A percentile compares a stretch with the other conserved stretches of the same genome.
Conservation (phyloP, 2,329 filamentous ascomycete species). For the Cercospora brassicicola region DNA sequence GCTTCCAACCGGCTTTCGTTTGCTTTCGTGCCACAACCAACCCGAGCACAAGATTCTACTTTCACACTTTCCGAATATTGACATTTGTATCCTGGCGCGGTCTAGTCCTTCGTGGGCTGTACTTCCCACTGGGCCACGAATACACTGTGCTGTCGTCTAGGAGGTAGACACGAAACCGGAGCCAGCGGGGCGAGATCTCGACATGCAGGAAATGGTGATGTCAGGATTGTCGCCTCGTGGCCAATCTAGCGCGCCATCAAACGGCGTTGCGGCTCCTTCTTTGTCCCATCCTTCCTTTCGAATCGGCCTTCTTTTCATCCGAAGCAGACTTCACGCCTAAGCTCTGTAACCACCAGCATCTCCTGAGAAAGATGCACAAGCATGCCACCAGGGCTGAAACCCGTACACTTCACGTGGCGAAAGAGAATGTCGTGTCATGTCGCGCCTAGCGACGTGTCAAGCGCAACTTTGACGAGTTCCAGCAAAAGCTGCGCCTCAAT, state of each 20-base stretch:
- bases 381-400: not conserved
- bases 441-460: not conserved
- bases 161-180: not conserved
- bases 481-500: not conserved
- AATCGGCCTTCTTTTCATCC: not conserved
- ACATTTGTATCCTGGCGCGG: not conserved
- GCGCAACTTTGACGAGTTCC: not conserved
- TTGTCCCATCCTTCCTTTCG: not conserved
- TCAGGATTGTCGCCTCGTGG: conserved; percentile 3
- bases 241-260: not conserved
- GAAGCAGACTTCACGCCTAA: not conserved
- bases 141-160: not conserved
- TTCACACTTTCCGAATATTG: not conserved
- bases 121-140: not conserved
- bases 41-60: not conserved
- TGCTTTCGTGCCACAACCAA: not conserved
- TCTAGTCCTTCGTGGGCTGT: not conserved
- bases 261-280: not conserved
- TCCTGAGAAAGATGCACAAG: not conserved
- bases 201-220: not conserved
- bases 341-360: not conserved
- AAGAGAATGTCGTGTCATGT: not conserved
- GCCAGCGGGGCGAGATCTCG: not conserved
- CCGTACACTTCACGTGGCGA: not conserved
- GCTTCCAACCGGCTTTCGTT: not conserved